Evolutionary conservation across 2,329 filamentous ascomycete genomes (phyloP).

Genomic region (Chaetomiaceae sp.): DNA sequence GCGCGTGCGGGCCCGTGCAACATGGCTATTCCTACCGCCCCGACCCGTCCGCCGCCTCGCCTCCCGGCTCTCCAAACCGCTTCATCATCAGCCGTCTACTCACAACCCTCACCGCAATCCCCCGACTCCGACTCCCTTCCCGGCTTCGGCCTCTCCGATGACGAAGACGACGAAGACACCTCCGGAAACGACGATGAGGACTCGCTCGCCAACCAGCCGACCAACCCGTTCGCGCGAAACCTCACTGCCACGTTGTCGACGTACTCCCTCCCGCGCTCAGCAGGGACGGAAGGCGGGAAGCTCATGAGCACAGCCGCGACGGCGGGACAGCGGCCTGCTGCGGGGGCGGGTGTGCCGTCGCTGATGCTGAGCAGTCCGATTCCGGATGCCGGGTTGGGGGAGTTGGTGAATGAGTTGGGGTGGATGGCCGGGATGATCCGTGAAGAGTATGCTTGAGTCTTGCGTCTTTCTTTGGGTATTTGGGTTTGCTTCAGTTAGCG

Average conservation of each 20-base stretch:
- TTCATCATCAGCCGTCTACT: constrained; percentile 1
- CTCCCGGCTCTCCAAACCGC: constrained; percentile 3
- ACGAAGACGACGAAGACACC: constrained; percentile 27
- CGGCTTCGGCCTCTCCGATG: constrained; percentile 44
- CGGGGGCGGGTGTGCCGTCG: constrained; percentile 5
- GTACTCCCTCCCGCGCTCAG: constrained; percentile 46
- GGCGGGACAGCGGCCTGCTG: neutral
- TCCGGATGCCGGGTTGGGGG: constrained; percentile 34
- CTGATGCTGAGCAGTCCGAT: constrained; percentile 25
- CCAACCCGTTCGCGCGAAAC: constrained; percentile 26
- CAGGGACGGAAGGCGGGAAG: constrained; percentile 27
- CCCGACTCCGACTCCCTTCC: constrained; percentile 35
- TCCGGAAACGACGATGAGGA: neutral
- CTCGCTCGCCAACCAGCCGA: constrained; percentile 27
- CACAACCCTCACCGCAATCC: constrained; percentile 28
- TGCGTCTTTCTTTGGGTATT: neutral
- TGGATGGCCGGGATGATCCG: constrained; percentile 50
- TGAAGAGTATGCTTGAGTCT: constrained; percentile 26
- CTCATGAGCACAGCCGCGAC: neutral
- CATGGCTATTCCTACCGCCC: constrained; percentile 8
- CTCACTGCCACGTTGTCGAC: constrained; percentile 32
- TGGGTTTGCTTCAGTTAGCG: too few species aligned
- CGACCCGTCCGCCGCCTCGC: neutral
- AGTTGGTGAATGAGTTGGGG: constrained; percentile 42
- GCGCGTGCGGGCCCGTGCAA: neutral